Percentiles rank a stretch among this genome's conserved stretches.
Conservation (phyloP, 495 filamentous ascomycete genomes). For the Copromyces sp. region DNA sequence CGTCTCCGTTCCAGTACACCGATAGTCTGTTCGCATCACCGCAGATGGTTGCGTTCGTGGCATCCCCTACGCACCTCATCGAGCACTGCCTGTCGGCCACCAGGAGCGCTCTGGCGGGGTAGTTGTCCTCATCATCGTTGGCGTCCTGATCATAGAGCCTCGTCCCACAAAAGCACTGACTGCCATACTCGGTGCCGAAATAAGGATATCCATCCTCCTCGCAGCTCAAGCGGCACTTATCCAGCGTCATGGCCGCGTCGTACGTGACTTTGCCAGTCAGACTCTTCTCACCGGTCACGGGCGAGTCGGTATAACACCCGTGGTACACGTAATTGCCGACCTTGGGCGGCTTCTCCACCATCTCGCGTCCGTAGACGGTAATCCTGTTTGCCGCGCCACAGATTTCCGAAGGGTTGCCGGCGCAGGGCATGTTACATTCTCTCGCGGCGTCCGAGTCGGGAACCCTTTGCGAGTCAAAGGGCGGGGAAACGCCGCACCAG, state of each 20-base stretch:
- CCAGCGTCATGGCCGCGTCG: neutral
- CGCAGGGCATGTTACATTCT: slow-evolving; percentile 35
- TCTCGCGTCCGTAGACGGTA: slow-evolving; percentile 21
- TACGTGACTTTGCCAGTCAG: neutral
- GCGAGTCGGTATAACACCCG: slow-evolving; percentile 16
- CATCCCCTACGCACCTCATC: slow-evolving; percentile 1
- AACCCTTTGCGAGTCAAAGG: slow-evolving; percentile 7
- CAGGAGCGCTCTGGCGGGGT: neutral
- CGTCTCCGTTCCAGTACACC: neutral
- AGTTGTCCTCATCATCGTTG: neutral
- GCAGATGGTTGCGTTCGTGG: neutral
- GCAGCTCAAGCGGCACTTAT: neutral
- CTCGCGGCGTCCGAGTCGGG: neutral
- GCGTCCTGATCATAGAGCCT: neutral
- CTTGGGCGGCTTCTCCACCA: neutral
- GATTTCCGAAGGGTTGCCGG: slow-evolving; percentile 26
- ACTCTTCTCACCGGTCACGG: neutral
- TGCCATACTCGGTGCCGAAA: slow-evolving; percentile 7
- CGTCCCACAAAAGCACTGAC: slow-evolving; percentile 4
- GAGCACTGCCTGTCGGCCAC: neutral
- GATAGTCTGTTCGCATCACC: slow-evolving; percentile 6
- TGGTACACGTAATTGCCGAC: slow-evolving; percentile 6
- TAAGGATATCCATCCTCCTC: neutral
- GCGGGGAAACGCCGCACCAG: slow-evolving; percentile 4
- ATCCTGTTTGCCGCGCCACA: slow-evolving; percentile 31